Evolutionary conservation across 2,329 filamentous ascomycete genomes (phyloP).

Genomic region (Fusarium circinatum): DNA sequence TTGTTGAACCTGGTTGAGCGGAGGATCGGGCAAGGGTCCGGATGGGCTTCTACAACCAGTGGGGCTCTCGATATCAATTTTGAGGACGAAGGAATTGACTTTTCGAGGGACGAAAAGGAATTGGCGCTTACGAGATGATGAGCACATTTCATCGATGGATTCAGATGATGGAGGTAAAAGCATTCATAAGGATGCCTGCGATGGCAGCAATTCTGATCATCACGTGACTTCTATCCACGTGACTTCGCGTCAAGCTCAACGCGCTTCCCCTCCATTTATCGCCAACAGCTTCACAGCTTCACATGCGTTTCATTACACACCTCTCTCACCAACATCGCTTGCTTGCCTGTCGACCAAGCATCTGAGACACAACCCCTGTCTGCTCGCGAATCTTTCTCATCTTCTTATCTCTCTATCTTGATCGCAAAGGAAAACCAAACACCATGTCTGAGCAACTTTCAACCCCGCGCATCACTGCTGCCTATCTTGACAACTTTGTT

Average conservation of each 20-base stretch:
- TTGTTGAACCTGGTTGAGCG: neutral
- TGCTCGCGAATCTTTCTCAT: neutral
- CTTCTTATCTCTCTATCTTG: neutral
- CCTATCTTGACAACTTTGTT: slow-evolving; percentile 81
- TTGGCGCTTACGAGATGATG: neutral
- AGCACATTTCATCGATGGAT: too few species aligned
- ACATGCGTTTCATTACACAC: neutral
- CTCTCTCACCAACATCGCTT: neutral
- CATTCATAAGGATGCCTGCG: neutral
- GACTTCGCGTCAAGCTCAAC: slow-evolving; percentile 34
- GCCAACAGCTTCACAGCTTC: slow-evolving; percentile 22
- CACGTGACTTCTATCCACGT: slow-evolving; percentile 25
- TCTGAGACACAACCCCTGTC: neutral
- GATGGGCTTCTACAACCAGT: neutral
- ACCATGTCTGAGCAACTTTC: slow-evolving; percentile 73
- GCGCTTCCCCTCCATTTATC: slow-evolving; percentile 31
- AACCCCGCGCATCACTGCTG: slow-evolving; percentile 84
- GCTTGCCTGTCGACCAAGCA: neutral
- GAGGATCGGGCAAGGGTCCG: slow-evolving; percentile 28
- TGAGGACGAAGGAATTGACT: neutral
- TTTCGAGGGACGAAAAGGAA: too few species aligned
- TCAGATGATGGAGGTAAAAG: neutral
- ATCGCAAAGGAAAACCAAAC: slow-evolving; percentile 20
- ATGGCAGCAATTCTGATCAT: accelerated
- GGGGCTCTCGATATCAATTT: neutral